Conservation (phyloP, 2,329 filamentous ascomycete genomes). For the Berkeleyomyces rouxiae region DNA sequence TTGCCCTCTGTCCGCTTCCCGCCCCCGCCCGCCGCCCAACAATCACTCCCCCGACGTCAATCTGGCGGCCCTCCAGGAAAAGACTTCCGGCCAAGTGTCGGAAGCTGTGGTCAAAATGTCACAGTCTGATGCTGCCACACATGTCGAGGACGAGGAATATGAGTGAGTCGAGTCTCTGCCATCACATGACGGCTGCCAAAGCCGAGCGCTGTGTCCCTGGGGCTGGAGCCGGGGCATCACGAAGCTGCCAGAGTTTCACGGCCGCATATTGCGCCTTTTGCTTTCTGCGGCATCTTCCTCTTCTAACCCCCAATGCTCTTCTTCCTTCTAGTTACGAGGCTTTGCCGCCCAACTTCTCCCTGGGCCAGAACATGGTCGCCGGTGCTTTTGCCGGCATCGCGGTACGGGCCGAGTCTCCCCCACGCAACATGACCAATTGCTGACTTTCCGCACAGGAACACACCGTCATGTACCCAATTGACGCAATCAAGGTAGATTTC, state of each 20-base stretch:
- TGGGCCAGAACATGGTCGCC: slow-evolving; percentile 86
- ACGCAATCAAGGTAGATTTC: slow-evolving; percentile 72
- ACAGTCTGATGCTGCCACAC: slow-evolving; percentile 45
- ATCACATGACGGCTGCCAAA: too few relatives aligned
- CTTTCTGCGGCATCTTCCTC: neutral
- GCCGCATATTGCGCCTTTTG: too few relatives aligned
- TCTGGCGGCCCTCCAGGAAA: slow-evolving; percentile 45
- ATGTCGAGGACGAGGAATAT: slow-evolving; percentile 39
- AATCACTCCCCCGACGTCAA: slow-evolving; percentile 23
- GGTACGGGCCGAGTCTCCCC: slow-evolving; percentile 33
- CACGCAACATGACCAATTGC: neutral
- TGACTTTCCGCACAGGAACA: slow-evolving; percentile 50
- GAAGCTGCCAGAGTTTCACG: too few relatives aligned
- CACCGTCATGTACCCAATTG: slow-evolving; percentile 97
- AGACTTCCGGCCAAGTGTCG: slow-evolving; percentile 44
- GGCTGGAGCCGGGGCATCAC: too few relatives aligned
- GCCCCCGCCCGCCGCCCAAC: neutral
- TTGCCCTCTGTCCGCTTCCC: neutral
- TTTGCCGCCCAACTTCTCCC: slow-evolving; percentile 83
- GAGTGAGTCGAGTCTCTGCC: slow-evolving; percentile 33
- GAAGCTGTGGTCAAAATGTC: slow-evolving; percentile 53
- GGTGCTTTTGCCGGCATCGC: slow-evolving; percentile 95
- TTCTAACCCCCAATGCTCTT: neutral
- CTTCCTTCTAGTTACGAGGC: slow-evolving; percentile 58
- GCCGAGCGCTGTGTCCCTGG: neutral